A percentile compares a stretch with the other conserved stretches of the same genome.
Conservation (phyloP, 768 basidiomycete genomes). For the Hebeloma cylindrosporum region DNA sequence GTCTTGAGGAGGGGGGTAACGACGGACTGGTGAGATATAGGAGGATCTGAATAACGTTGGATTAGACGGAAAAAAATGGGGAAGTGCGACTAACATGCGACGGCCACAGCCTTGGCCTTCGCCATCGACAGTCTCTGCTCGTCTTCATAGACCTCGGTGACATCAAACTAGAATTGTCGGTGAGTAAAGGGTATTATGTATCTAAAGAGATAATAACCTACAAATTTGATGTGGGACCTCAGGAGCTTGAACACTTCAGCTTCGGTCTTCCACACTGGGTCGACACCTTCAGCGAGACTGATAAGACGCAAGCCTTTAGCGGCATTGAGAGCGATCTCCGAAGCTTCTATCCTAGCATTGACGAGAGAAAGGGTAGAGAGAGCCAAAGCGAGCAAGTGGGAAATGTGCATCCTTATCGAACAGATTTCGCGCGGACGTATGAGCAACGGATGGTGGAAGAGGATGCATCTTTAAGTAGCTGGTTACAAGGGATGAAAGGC, state of each 20-base stretch:
- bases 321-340: constrained; percentile 34
- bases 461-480: too few relatives aligned
- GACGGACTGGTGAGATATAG: constrained; percentile 30
- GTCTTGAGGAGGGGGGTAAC: constrained; percentile 28
- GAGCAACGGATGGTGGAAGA: too few relatives aligned
- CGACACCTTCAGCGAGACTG: constrained; percentile 34
- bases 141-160: constrained; percentile 39
- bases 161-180: constrained; percentile 34
- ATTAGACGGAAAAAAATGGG: neutral
- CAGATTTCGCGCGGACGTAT: neutral
- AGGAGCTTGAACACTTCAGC: constrained; percentile 37
- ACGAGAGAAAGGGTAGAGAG: constrained; percentile 25
- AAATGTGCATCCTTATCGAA: constrained; percentile 7
- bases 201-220: constrained; percentile 18
- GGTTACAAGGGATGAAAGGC: too few relatives aligned
- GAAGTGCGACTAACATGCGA: constrained; percentile 27
- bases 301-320: constrained; percentile 36
- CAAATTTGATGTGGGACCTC: constrained; percentile 35
- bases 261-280: constrained; percentile 43
- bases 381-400: constrained; percentile 16
- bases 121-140: constrained; percentile 23
- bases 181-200: neutral
- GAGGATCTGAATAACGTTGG: constrained; percentile 27
- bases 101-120: constrained; percentile 22
- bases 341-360: constrained; percentile 28